A percentile compares a stretch with the other conserved stretches of the same genome.
phyloP scores from a whole-genome alignment of 2,329 filamentous ascomycete genomes.

The Penicillium capsulatum region DNA sequence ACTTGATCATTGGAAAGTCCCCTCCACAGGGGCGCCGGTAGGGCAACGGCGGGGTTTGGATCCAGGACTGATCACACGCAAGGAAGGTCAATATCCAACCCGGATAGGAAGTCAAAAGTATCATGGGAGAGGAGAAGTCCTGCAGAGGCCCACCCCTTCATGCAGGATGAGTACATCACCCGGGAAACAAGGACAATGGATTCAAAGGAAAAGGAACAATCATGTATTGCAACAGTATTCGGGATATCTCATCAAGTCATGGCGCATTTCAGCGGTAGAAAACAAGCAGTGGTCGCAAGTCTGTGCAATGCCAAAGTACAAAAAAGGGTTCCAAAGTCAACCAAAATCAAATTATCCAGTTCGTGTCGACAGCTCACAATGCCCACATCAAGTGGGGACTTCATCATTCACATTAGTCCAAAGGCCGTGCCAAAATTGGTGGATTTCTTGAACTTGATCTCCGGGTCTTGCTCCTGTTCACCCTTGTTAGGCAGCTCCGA shows the following conservation, averaged over 20 bases:
- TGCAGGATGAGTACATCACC: background rate
- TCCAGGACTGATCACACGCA: constrained; percentile 18
- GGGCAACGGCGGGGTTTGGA: background rate
- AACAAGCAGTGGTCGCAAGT: constrained; percentile 4
- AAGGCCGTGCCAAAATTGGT: constrained; percentile 49
- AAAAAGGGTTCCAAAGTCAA: background rate
- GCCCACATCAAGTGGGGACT: constrained; percentile 9
- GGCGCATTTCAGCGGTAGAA: constrained; percentile 5
- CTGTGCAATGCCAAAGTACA: constrained; percentile 3
- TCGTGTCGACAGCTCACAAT: constrained; percentile 15
- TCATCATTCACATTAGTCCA: constrained; percentile 28
- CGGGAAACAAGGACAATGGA: background rate
- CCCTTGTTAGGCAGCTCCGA: constrained; percentile 23
- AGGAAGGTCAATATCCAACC: constrained; percentile 20
- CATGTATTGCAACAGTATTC: constrained; percentile 9
- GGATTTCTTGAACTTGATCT: constrained; percentile 43
- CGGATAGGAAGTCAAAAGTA: constrained; percentile 7
- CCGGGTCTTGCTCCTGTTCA: constrained; percentile 32
- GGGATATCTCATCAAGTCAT: constrained; percentile 17
- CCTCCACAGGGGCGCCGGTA: background rate
- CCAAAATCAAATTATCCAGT: constrained; percentile 1
- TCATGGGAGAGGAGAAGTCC: constrained; percentile 4
- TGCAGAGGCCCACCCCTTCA: background rate
- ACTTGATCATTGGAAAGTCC: background rate
- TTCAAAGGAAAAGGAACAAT: constrained; percentile 1